A percentile compares a stretch with the other conserved stretches of the same genome.
Conservation (phyloP, 305 asterid genomes). For the Salvia sclarea region DNA sequence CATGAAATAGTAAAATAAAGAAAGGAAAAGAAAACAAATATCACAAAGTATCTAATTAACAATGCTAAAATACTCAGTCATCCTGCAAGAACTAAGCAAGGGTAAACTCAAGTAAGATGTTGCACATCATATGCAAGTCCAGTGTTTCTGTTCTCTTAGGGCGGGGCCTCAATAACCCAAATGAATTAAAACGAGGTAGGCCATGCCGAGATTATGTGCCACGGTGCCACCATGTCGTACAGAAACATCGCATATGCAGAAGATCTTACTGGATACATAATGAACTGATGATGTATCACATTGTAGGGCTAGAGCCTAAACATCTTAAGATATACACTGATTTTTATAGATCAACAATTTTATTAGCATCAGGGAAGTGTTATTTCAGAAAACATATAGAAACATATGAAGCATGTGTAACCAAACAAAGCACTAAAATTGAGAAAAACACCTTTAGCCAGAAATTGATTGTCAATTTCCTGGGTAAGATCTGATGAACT, state of each 20-base stretch:
- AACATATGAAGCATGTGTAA: constrained; percentile 10
- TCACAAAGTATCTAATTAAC: not conserved
- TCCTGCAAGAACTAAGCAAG: not conserved
- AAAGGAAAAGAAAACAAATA: not conserved
- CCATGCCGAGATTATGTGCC: constrained; percentile 9
- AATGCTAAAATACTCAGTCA: not conserved
- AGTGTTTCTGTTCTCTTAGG: not conserved
- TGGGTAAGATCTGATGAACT: constrained; percentile 47
- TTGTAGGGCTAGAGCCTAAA: constrained; percentile 6
- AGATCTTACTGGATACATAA: constrained; percentile 3
- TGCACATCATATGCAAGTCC: not conserved
- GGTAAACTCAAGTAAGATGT: not conserved
- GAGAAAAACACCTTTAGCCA: constrained; percentile 48
- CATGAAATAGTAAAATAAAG: not conserved
- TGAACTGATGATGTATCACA: not conserved
- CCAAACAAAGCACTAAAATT: constrained; percentile 7
- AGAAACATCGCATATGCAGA: not conserved
- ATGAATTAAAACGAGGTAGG: not conserved
- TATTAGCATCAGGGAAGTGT: not conserved
- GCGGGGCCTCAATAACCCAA: not conserved
- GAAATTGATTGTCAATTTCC: constrained; percentile 40
- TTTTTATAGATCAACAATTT: not conserved
- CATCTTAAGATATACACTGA: constrained; percentile 12
- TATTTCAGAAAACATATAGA: constrained; percentile 10
- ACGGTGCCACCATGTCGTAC: not conserved